phyloP scores from a whole-genome alignment of 106 monocot genomes.

The Cymbidium sinense region DNA sequence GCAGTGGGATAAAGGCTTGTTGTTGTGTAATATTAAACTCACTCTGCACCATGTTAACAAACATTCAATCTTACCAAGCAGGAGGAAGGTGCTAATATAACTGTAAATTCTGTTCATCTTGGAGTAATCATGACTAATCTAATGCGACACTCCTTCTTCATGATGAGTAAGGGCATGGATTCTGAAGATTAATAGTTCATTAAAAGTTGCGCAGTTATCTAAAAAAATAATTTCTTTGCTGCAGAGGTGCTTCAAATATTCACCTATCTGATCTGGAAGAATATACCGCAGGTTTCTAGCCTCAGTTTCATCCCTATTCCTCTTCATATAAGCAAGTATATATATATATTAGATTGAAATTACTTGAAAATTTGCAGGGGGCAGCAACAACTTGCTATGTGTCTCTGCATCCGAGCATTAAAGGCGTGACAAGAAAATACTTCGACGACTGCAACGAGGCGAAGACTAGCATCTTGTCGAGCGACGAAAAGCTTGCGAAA shows the following conservation, averaged over 20 bases:
- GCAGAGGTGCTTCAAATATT: conserved; percentile 49
- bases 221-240: conserved; percentile 5
- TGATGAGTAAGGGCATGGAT: conserved; percentile 53
- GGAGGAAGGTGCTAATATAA: conserved; percentile 86
- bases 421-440: conserved; percentile 71
- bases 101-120: conserved; percentile 81
- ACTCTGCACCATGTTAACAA: too few relatives aligned
- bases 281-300: conserved; percentile 70
- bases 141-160: conserved; percentile 66
- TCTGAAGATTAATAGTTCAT: not conserved
- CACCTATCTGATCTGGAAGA: conserved; percentile 82
- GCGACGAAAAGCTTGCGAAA: conserved; percentile 41
- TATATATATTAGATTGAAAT: not conserved
- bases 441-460: conserved; percentile 80
- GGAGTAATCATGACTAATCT: conserved; percentile 92
- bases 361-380: conserved; percentile 31
- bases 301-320: not conserved
- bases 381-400: conserved; percentile 90
- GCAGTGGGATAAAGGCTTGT: too few relatives aligned
- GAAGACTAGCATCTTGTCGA: conserved; percentile 36
- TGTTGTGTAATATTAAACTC: too few relatives aligned
- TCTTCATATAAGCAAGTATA: not conserved
- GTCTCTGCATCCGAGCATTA: conserved; percentile 61
- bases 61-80: conserved; percentile 21
- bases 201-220: not conserved